A percentile compares a stretch with the other conserved stretches of the same genome.
phyloP scores from a whole-genome alignment of 2,329 filamentous ascomycete species.

The Mycosphaerelloides madeirae region DNA sequence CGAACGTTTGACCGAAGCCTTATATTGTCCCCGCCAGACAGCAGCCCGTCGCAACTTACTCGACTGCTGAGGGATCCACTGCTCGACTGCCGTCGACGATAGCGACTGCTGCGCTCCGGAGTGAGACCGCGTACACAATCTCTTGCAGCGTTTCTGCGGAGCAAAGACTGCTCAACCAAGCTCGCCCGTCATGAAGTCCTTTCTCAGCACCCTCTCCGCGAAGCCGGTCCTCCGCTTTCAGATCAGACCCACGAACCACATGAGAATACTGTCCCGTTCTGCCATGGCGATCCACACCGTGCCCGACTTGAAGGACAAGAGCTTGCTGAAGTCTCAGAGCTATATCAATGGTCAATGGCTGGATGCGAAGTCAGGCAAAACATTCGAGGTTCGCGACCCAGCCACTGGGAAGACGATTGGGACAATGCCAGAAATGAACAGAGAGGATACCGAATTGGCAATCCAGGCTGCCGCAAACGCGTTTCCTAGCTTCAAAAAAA shows the following conservation, averaged over 20 bases:
- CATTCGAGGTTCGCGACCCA: slow-evolving; percentile 86
- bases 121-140: not conserved
- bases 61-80: no score
- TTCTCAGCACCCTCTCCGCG: slow-evolving; percentile 17
- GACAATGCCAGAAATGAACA: slow-evolving; percentile 77
- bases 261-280: slow-evolving; percentile 17
- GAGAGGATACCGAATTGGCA: slow-evolving; percentile 70
- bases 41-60: no score
- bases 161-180: not conserved
- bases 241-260: slow-evolving; percentile 19
- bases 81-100: not conserved
- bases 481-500: slow-evolving; percentile 64
- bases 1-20: no score
- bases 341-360: slow-evolving; percentile 96
- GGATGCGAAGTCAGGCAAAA: slow-evolving; percentile 77
- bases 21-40: no score
- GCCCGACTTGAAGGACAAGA: slow-evolving; percentile 43
- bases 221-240: slow-evolving; percentile 19
- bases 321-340: slow-evolving; percentile 73
- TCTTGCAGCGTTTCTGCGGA: slow-evolving; percentile 1
- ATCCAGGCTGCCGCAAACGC: slow-evolving; percentile 79
- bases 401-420: slow-evolving; percentile 77
- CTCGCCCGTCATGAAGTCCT: slow-evolving; percentile 19
- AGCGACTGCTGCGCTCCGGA: not conserved
- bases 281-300: slow-evolving; percentile 15